Conservation (phyloP, 176 grass and related monocot genomes). For the Saccharum officinarum region DNA sequence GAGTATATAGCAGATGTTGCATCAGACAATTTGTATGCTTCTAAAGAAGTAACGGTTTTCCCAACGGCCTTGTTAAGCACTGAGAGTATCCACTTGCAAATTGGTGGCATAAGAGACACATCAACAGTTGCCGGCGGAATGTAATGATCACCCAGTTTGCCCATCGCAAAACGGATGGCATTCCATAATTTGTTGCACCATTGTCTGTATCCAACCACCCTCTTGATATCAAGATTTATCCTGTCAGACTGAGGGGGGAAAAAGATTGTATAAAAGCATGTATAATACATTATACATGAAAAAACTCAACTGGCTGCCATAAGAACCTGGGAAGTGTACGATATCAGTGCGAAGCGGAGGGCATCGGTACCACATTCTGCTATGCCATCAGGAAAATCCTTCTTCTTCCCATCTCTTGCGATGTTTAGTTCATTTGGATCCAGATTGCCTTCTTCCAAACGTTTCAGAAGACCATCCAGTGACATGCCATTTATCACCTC, state of each 20-base stretch:
- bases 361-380: conserved; percentile 92
- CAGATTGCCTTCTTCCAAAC: conserved; percentile 81
- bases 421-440: conserved; percentile 65
- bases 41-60: conserved; percentile 78
- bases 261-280: conserved; percentile 25
- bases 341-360: conserved; percentile 81
- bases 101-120: conserved; percentile 56
- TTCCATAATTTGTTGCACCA: conserved; percentile 99
- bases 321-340: conserved; percentile 79
- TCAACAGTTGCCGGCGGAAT: conserved; percentile 59
- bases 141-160: conserved; percentile 79
- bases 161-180: conserved; percentile 86
- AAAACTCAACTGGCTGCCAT: conserved; percentile 17
- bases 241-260: conserved; percentile 59
- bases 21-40: conserved; percentile 84
- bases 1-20: conserved; percentile 88
- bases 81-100: conserved; percentile 94
- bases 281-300: neutral
- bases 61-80: conserved; percentile 73
- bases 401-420: conserved; percentile 69
- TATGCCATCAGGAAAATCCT: conserved; percentile 93
- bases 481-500: conserved; percentile 84
- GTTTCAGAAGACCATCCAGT: conserved; percentile 70
- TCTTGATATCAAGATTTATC: conserved; percentile 91
- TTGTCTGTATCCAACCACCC: conserved; percentile 79